Percentiles rank a stretch among this genome's conserved stretches.
These are phyloP conservation scores for Allomyces javanicus DNA, from an alignment of 192 early-diverging fungal genomes.

Conservation along the genomic window DNA sequence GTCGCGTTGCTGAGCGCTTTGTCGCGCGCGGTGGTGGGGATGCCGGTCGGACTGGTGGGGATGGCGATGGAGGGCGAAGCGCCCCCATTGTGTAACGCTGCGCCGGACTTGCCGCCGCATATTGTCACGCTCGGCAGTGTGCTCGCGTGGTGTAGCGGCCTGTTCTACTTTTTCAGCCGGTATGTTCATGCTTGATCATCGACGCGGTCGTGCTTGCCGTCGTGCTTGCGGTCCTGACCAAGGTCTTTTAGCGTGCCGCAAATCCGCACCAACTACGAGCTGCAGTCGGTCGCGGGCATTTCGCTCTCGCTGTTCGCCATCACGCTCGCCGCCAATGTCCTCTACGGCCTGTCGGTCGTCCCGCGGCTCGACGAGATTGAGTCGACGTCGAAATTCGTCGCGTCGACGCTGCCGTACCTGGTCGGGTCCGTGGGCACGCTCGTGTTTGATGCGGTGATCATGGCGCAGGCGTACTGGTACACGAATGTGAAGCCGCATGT, in stretches of 20 bases:
- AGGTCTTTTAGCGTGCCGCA: constrained; percentile 18
- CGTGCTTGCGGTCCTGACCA: background rate
- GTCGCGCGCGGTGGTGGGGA: too few relatives aligned
- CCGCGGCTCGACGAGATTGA: constrained; percentile 8
- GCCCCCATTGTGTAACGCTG: background rate
- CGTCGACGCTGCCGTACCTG: constrained; percentile 18
- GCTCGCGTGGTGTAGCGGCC: constrained; percentile 18
- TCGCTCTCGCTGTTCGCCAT: constrained; percentile 14
- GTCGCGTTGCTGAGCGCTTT: too few relatives aligned
- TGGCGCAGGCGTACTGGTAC: constrained; percentile 12
- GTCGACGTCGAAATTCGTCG: constrained; percentile 4
- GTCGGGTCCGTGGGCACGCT: constrained; percentile 17
- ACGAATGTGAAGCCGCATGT: background rate
- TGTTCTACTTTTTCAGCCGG: constrained; percentile 14
- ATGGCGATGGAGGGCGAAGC: too few relatives aligned
- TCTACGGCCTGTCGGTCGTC: constrained; percentile 15
- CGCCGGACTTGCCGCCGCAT: background rate
- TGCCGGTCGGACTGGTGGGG: too few relatives aligned
- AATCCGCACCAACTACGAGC: constrained; percentile 13
- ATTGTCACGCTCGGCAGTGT: constrained; percentile 8
- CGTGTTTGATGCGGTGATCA: constrained; percentile 16
- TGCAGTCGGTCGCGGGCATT: constrained; percentile 16
- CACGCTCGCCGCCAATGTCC: constrained; percentile 21
- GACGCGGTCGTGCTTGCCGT: background rate
- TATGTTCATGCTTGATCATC: constrained; percentile 2